A percentile compares a stretch with the other conserved stretches of the same genome.
phyloP scores from a whole-genome alignment of 2,329 filamentous ascomycete genomes.

The Lecanosticta acicola region DNA sequence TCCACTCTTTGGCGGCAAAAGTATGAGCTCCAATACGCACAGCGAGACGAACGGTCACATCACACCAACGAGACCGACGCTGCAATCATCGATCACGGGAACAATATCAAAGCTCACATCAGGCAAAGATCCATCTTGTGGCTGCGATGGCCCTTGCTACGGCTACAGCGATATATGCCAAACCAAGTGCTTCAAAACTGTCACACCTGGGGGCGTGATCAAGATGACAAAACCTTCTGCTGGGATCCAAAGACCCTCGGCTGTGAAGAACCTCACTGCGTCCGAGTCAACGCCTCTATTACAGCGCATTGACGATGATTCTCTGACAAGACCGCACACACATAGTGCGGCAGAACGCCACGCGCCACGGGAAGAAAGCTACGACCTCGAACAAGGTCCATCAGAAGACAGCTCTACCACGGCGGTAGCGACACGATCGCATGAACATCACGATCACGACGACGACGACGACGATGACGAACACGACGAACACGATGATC shows the following conservation, averaged over 20 bases:
- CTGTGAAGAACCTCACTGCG: conserved; percentile 21
- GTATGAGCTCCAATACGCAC: too few relatives aligned
- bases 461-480: conserved; percentile 41
- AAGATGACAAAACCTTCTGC: conserved; percentile 22
- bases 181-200: conserved; percentile 53
- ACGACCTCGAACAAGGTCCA: conserved; percentile 10
- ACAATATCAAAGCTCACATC: conserved; percentile 47
- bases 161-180: conserved; percentile 59
- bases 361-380: neutral
- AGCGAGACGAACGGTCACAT: too few relatives aligned
- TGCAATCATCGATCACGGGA: conserved; percentile 38
- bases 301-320: conserved; percentile 18
- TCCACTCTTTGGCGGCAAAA: neutral
- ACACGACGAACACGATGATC: conserved; percentile 65
- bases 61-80: conserved; percentile 40
- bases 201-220: conserved; percentile 35
- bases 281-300: conserved; percentile 31
- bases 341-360: conserved; percentile 11
- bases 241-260: conserved; percentile 17
- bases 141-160: conserved; percentile 55
- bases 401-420: conserved; percentile 19
- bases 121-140: conserved; percentile 40
- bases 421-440: conserved; percentile 4
- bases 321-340: conserved; percentile 12
- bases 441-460: conserved; percentile 6